These are phyloP conservation scores for Salix koriyanagi DNA, from an alignment of 345 rosid species.

Conservation along the genomic window DNA sequence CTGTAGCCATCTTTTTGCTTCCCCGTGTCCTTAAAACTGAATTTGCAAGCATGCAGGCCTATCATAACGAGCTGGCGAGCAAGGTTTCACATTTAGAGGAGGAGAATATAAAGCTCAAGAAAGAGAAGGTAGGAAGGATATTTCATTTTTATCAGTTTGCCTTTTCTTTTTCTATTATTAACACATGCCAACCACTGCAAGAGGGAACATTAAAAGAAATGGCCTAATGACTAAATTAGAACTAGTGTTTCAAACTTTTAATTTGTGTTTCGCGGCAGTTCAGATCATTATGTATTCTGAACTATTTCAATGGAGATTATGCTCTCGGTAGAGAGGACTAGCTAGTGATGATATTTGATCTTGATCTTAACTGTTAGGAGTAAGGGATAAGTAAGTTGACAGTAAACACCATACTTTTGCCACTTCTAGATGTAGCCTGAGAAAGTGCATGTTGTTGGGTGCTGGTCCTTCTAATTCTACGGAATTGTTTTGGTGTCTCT, in stretches of 20 bases:
- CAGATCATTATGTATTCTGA: background rate
- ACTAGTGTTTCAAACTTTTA: background rate
- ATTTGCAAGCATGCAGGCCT: slow-evolving; percentile 37
- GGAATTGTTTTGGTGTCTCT: background rate
- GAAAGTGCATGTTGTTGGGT: background rate
- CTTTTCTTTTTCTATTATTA: background rate
- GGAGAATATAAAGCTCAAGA: slow-evolving; percentile 47
- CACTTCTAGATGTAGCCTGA: background rate
- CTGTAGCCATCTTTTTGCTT: background rate
- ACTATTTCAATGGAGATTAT: background rate
- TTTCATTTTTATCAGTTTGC: background rate
- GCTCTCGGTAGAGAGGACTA: background rate
- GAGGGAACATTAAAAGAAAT: background rate
- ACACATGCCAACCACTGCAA: background rate
- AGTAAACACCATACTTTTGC: background rate
- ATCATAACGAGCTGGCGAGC: slow-evolving; percentile 53
- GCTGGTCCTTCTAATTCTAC: background rate
- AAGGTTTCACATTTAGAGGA: slow-evolving; percentile 52
- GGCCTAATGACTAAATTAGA: background rate
- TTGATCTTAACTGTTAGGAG: background rate
- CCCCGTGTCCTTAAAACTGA: background rate
- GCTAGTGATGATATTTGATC: background rate
- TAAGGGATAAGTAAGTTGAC: background rate
- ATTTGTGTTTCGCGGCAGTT: background rate
- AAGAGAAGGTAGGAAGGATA: slow-evolving; percentile 44